Evolutionary conservation across 129 eudicot species (phyloP).

Genomic region (Pittosporum tobira): DNA sequence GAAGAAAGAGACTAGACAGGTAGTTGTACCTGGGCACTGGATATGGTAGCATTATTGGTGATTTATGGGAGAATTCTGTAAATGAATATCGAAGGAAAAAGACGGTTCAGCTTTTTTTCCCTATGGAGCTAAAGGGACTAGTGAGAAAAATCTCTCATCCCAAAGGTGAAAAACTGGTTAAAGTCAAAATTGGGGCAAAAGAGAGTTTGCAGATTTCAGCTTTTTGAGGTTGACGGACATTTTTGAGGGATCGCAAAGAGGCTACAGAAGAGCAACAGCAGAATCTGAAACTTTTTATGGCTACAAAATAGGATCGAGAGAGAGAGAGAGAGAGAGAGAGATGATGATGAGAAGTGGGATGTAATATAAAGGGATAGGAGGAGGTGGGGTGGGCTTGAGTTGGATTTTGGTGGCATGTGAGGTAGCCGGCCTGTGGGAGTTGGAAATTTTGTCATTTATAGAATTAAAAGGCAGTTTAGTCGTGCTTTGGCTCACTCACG

Average conservation of each 20-base stretch:
- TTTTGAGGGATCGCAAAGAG: slow-evolving; percentile 18
- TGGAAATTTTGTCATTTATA: slow-evolving; percentile 49
- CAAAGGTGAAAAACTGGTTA: slow-evolving; percentile 13
- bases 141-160: slow-evolving; percentile 17
- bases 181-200: slow-evolving; percentile 25
- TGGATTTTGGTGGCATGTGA: slow-evolving; percentile 71
- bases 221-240: slow-evolving; percentile 10
- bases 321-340: slow-evolving; percentile 22
- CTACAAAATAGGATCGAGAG: slow-evolving; percentile 13
- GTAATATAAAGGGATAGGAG: slow-evolving; percentile 28
- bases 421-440: slow-evolving; percentile 58
- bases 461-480: too few relatives aligned
- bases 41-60: slow-evolving; percentile 32
- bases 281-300: slow-evolving; percentile 18
- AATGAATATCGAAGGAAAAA: slow-evolving; percentile 30
- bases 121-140: slow-evolving; percentile 21
- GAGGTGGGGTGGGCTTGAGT: slow-evolving; percentile 15
- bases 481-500: too few relatives aligned
- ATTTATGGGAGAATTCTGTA: slow-evolving; percentile 17
- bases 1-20: slow-evolving; percentile 53
- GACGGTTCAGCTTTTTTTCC: slow-evolving; percentile 38
- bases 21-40: slow-evolving; percentile 54
- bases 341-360: slow-evolving; percentile 5
- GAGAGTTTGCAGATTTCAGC: slow-evolving; percentile 16
- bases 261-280: slow-evolving; percentile 19